Percentiles rank a stretch among this genome's conserved stretches.
phyloP scores from a whole-genome alignment of 441 rosid genomes.

The Daphne laureola region DNA sequence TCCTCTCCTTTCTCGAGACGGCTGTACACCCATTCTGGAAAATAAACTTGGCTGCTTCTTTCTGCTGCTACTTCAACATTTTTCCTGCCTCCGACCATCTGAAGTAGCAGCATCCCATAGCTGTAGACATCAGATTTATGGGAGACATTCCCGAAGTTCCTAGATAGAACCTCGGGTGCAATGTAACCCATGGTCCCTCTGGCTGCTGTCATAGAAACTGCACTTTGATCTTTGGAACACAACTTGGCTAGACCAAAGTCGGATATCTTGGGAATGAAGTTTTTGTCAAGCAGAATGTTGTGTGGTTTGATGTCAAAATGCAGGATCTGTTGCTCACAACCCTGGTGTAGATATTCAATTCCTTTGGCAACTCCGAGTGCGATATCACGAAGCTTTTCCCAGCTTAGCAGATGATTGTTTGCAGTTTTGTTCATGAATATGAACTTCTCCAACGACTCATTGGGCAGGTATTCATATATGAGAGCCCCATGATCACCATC shows the following conservation, averaged over 20 bases:
- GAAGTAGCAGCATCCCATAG: conserved; percentile 9
- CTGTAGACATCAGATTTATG: conserved; percentile 6
- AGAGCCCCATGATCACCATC: conserved; percentile 7
- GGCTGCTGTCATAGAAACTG: conserved; percentile 8
- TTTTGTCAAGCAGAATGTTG: conserved; percentile 2
- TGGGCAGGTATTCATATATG: conserved; percentile 12
- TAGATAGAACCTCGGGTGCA: conserved; percentile 9
- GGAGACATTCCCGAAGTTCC: conserved; percentile 7
- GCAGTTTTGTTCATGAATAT: background rate
- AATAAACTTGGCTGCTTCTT: conserved; percentile 11
- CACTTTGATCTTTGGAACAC: conserved; percentile 10
- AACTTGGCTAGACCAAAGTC: conserved; percentile 9
- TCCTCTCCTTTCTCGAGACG: conserved; percentile 1
- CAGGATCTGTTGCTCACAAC: conserved; percentile 15
- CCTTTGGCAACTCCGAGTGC: conserved; percentile 10
- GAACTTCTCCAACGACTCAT: conserved; percentile 16
- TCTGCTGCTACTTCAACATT: conserved; percentile 5
- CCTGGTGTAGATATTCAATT: conserved; percentile 13
- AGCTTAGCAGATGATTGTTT: background rate
- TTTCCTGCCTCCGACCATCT: conserved; percentile 9
- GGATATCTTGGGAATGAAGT: conserved; percentile 4
- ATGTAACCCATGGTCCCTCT: conserved; percentile 7
- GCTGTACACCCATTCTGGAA: conserved; percentile 11
- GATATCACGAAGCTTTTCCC: conserved; percentile 14
- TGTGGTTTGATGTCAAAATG: conserved; percentile 12